Percentiles rank a stretch among this genome's conserved stretches.
phyloP scores from a whole-genome alignment of 306 rosid species.

The Fragaria vesca region DNA sequence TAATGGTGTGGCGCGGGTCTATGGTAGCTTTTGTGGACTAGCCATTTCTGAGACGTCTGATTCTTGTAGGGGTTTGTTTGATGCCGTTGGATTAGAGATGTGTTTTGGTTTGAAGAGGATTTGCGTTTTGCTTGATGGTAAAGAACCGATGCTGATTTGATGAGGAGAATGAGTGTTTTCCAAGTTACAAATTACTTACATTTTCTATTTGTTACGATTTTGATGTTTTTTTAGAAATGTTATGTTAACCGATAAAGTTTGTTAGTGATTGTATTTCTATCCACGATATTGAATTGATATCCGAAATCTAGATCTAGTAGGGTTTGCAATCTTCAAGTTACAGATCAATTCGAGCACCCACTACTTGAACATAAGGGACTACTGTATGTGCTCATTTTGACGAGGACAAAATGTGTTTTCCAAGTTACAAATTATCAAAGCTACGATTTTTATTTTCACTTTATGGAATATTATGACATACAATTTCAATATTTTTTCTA shows the following conservation, averaged over 20 bases:
- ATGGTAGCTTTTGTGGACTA: not conserved
- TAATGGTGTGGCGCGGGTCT: not conserved
- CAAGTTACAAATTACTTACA: not conserved
- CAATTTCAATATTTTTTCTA: too few species aligned
- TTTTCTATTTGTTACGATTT: not conserved
- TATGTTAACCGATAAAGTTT: not conserved
- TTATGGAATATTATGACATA: too few species aligned
- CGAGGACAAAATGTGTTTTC: too few species aligned
- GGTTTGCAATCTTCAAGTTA: too few species aligned
- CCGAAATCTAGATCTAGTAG: not conserved
- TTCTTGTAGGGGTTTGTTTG: not conserved
- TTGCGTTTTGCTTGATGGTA: not conserved
- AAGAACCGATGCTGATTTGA: not conserved
- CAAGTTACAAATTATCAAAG: too few species aligned
- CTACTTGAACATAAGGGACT: not conserved
- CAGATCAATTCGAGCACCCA: not conserved
- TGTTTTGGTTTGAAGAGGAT: not conserved
- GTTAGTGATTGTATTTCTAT: not conserved
- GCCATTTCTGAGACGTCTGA: not conserved
- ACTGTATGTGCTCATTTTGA: too few species aligned
- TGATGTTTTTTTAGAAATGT: not conserved
- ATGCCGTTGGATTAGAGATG: not conserved
- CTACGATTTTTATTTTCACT: too few species aligned
- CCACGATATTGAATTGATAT: not conserved
- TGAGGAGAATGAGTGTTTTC: not conserved